phyloP scores from a whole-genome alignment of 805 yeast genomes.

The Wickerhamiella kurtzmanii region DNA sequence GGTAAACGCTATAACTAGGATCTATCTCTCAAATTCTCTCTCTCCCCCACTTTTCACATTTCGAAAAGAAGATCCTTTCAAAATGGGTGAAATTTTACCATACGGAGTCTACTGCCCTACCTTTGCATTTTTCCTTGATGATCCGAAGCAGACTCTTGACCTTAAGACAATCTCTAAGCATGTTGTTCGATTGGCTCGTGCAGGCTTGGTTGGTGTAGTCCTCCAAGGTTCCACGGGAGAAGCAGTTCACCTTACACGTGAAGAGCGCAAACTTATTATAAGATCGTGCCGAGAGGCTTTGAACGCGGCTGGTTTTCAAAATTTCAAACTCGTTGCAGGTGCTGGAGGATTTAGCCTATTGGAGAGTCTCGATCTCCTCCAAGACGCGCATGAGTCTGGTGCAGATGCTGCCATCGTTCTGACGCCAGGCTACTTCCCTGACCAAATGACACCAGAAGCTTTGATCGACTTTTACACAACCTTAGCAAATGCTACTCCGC shows the following conservation, averaged over 20 bases:
- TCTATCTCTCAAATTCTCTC: no score
- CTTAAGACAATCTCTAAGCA: neutral
- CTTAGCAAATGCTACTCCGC: neutral
- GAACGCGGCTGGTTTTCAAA: neutral
- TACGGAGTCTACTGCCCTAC: neutral
- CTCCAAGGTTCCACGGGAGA: neutral
- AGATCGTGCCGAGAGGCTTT: neutral
- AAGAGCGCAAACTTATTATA: neutral
- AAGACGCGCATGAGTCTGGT: neutral
- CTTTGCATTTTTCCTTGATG: neutral
- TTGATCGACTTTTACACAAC: neutral
- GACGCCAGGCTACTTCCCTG: neutral
- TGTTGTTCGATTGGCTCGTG: neutral
- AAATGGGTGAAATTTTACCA: neutral
- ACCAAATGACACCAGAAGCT: neutral
- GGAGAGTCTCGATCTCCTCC: neutral
- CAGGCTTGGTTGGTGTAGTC: neutral
- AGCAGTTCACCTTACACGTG: neutral
- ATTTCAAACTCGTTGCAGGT: neutral
- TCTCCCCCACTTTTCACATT: no score
- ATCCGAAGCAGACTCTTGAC: neutral
- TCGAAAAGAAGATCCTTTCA: no score
- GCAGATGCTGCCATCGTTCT: neutral
- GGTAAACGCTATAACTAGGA: no score
- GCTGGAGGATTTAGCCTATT: neutral